Percentiles rank a stretch among this genome's conserved stretches.
Conservation (phyloP, 306 rosid species). For the Corylus heterophylla region DNA sequence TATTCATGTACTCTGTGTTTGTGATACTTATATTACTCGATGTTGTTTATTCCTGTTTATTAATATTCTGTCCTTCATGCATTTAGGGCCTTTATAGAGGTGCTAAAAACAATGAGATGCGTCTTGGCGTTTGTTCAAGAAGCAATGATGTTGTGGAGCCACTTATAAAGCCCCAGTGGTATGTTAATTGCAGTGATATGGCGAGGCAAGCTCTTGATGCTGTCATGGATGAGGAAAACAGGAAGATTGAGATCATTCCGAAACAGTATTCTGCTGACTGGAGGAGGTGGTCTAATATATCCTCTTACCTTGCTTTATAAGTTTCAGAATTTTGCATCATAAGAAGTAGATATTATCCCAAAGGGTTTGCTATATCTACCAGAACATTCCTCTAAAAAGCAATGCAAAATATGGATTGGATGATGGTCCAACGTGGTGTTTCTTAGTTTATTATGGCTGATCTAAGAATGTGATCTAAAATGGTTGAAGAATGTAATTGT, state of each 20-base stretch:
- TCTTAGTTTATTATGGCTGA: not conserved
- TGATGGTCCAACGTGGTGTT: not conserved
- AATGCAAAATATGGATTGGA: not conserved
- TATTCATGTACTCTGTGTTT: not conserved
- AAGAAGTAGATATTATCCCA: not conserved
- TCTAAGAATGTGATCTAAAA: not conserved
- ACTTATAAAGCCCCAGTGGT: slow-evolving; percentile 94
- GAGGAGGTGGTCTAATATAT: slow-evolving; percentile 51
- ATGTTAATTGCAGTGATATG: slow-evolving; percentile 66
- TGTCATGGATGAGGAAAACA: slow-evolving; percentile 64
- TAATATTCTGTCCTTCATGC: slow-evolving; percentile 31
- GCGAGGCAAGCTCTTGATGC: slow-evolving; percentile 79
- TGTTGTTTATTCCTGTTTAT: slow-evolving; percentile 3
- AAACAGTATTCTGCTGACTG: slow-evolving; percentile 88
- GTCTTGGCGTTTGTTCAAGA: slow-evolving; percentile 90
- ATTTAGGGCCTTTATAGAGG: slow-evolving; percentile 80
- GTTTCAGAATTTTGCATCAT: not conserved
- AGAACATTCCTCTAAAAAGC: not conserved
- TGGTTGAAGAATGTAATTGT: not conserved
- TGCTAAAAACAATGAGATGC: slow-evolving; percentile 88
- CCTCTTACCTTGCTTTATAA: not conserved
- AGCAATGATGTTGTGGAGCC: slow-evolving; percentile 94
- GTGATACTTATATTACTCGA: not conserved
- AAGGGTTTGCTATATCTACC: not conserved
- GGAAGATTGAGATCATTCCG: slow-evolving; percentile 65